Percentiles rank a stretch among this genome's conserved stretches.
phyloP scores from a whole-genome alignment of 176 grass and related monocot genomes.

The Microstegium vimineum region DNA sequence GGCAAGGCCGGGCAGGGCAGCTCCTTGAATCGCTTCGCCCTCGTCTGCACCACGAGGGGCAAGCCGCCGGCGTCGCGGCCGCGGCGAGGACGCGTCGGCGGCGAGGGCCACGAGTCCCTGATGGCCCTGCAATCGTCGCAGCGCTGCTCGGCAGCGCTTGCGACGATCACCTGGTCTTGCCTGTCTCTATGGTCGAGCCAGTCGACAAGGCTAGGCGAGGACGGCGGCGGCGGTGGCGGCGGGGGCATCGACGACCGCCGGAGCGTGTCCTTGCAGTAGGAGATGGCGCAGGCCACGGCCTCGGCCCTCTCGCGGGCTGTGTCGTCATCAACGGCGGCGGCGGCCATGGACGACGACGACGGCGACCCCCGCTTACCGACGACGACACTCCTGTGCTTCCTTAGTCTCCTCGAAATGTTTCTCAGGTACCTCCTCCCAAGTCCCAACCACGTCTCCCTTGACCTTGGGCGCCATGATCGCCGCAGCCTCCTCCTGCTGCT shows the following conservation, averaged over 20 bases:
- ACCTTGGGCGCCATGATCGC: not conserved
- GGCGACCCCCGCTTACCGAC: not conserved
- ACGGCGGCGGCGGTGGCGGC: too few species aligned
- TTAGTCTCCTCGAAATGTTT: not conserved
- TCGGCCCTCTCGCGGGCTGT: not conserved
- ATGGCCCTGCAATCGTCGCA: too few species aligned
- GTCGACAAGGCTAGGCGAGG: too few species aligned
- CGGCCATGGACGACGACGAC: too few species aligned
- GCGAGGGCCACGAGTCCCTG: not conserved
- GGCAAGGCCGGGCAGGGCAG: not conserved
- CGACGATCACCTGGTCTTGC: too few species aligned
- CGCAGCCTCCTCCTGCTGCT: not conserved
- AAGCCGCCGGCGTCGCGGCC: too few species aligned
- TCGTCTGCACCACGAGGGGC: not conserved
- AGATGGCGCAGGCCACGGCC: constrained; percentile 12
- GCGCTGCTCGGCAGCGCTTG: too few species aligned
- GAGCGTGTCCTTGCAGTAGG: not conserved
- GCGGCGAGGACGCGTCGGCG: not conserved
- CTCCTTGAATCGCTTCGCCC: not conserved
- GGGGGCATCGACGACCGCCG: not conserved
- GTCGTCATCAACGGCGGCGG: not conserved
- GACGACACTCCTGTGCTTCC: not conserved
- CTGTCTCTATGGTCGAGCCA: too few species aligned
- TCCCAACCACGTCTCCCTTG: not conserved
- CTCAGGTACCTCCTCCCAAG: not conserved